phyloP scores from a whole-genome alignment of 2,329 filamentous ascomycete species.

The Penicillium sp. region DNA sequence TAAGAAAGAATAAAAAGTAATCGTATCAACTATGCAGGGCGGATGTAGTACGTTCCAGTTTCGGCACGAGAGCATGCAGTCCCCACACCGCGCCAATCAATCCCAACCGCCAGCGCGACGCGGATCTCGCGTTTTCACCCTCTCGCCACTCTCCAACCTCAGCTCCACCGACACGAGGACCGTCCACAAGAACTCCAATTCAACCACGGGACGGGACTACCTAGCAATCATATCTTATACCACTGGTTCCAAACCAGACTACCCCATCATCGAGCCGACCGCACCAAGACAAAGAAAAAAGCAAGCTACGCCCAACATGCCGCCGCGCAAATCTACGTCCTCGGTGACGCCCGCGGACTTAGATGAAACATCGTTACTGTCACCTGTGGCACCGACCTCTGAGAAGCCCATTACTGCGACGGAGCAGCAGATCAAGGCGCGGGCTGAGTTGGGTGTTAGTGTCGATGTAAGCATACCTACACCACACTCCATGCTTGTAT shows the following conservation, averaged over 20 bases:
- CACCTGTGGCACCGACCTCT: conserved; percentile 13
- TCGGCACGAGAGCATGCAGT: background rate
- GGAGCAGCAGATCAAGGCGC: conserved; percentile 42
- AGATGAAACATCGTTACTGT: conserved; percentile 20
- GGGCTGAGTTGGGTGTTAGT: conserved; percentile 39
- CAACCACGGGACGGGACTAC: background rate
- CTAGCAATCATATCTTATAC: background rate
- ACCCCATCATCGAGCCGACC: background rate
- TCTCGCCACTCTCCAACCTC: conserved; percentile 2
- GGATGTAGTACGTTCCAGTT: background rate
- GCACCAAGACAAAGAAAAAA: background rate
- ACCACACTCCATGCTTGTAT: background rate
- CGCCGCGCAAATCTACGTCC: conserved; percentile 39
- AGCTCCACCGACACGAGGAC: background rate
- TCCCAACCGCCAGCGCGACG: conserved; percentile 11
- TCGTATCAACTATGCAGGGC: no score
- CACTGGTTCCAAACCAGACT: background rate
- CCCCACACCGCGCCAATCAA: conserved; percentile 10
- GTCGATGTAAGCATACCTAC: conserved; percentile 36
- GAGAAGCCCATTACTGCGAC: conserved; percentile 34
- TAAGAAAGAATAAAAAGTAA: background rate
- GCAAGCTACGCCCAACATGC: conserved; percentile 22
- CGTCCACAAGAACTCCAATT: background rate
- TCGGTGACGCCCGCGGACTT: conserved; percentile 27
- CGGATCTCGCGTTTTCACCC: conserved; percentile 22